Evolutionary conservation across 2,329 filamentous ascomycete genomes (phyloP).

Genomic region (Fusarium dimerum): DNA sequence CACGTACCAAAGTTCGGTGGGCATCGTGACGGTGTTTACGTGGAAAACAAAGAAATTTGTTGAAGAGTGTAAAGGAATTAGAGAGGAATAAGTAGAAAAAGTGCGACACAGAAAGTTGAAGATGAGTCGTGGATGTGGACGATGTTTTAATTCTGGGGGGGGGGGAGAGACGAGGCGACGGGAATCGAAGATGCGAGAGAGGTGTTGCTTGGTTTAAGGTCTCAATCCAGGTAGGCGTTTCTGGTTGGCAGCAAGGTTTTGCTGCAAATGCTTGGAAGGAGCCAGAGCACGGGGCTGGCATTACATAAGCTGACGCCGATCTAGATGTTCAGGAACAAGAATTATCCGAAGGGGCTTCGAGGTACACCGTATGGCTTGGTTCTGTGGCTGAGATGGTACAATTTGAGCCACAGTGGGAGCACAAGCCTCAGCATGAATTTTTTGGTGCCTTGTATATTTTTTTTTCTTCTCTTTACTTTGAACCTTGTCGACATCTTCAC

Average conservation of each 20-base stretch:
- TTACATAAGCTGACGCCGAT: conserved; percentile 34
- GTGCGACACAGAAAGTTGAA: conserved; percentile 11
- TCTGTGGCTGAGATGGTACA: conserved; percentile 6
- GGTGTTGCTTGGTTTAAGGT: conserved; percentile 38
- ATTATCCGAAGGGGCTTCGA: conserved; percentile 5
- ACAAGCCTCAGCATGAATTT: conserved; percentile 28
- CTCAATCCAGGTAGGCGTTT: conserved; percentile 39
- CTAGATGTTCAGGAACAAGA: conserved; percentile 22
- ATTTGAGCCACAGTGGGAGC: conserved; percentile 7
- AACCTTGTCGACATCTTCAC: conserved; percentile 18
- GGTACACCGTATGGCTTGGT: not conserved
- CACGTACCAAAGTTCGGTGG: conserved; percentile 80
- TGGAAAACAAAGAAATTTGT: conserved; percentile 13
- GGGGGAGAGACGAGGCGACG: conserved; percentile 14
- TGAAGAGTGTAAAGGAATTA: conserved; percentile 14
- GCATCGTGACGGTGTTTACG: conserved; percentile 60
- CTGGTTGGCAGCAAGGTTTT: conserved; percentile 45
- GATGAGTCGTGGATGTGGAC: conserved; percentile 22
- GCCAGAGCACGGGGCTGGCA: conserved; percentile 26
- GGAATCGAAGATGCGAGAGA: conserved; percentile 16
- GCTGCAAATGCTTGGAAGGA: conserved; percentile 32
- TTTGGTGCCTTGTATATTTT: conserved; percentile 21
- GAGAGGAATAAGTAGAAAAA: conserved; percentile 10
- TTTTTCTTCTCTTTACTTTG: conserved; percentile 6
- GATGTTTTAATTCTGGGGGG: conserved; percentile 22